Percentiles rank a stretch among this genome's conserved stretches.
Evolutionary conservation across 2,329 filamentous ascomycete species (phyloP).

Genomic region (Alternaria arborescens): DNA sequence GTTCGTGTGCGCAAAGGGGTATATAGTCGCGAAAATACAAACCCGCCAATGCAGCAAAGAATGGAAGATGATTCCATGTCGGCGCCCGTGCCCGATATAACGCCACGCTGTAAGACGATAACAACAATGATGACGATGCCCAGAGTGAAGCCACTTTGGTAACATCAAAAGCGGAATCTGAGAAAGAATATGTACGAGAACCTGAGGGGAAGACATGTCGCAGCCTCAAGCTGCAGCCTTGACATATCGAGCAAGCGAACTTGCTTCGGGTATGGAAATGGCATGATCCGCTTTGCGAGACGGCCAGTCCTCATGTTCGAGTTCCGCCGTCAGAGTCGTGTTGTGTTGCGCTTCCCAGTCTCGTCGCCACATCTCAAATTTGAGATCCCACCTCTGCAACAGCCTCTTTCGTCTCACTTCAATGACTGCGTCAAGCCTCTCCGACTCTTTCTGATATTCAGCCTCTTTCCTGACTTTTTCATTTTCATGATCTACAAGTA

Average conservation of each 20-base stretch:
- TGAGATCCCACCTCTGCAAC: slow-evolving; percentile 51
- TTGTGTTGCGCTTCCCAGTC: slow-evolving; percentile 46
- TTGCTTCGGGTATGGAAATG: slow-evolving; percentile 30
- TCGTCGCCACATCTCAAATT: slow-evolving; percentile 51
- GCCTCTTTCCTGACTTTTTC: slow-evolving; percentile 47
- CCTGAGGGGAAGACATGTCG: not conserved
- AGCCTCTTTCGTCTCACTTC: slow-evolving; percentile 45
- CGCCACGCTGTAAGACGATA: slow-evolving; percentile 5
- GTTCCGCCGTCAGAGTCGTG: slow-evolving; percentile 24
- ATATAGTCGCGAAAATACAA: slow-evolving; percentile 6
- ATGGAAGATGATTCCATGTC: not conserved
- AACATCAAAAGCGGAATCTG: not conserved
- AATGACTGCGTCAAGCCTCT: slow-evolving; percentile 45
- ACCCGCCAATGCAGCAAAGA: slow-evolving; percentile 1
- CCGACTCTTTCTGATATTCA: slow-evolving; percentile 44
- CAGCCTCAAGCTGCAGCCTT: slow-evolving; percentile 18
- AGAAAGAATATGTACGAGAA: not conserved
- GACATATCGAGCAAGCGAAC: slow-evolving; percentile 31
- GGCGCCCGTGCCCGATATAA: not conserved
- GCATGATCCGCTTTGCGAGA: slow-evolving; percentile 22
- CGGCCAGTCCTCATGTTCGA: slow-evolving; percentile 46
- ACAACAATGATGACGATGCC: not conserved
- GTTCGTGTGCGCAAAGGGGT: slow-evolving; percentile 5
- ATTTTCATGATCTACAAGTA: slow-evolving; percentile 45
- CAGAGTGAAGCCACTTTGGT: not conserved